Percentiles rank a stretch among this genome's conserved stretches.
Evolutionary conservation across 2,329 filamentous ascomycete genomes (phyloP).

Genomic region (Arthrinium puccinioides): DNA sequence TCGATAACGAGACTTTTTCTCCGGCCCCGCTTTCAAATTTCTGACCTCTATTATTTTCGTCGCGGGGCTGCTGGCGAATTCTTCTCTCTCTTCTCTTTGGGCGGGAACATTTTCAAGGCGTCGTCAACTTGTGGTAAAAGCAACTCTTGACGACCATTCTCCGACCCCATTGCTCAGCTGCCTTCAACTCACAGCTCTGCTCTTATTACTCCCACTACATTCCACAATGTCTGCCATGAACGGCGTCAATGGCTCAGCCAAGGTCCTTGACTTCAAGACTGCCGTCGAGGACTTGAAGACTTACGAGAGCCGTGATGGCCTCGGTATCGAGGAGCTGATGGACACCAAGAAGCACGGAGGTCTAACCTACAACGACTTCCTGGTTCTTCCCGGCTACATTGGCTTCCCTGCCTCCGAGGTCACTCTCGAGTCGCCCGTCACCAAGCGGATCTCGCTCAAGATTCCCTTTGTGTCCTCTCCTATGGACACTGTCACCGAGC

Average conservation of each 20-base stretch:
- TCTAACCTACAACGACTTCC: conserved; percentile 98
- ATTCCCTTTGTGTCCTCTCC: conserved; percentile 95
- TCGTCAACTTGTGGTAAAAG: conserved; percentile 21
- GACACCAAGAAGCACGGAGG: conserved; percentile 89
- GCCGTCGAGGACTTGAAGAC: conserved; percentile 77
- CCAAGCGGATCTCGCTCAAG: conserved; percentile 92
- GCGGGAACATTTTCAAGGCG: conserved; percentile 38
- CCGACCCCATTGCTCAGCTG: conserved; percentile 29
- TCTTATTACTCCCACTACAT: conserved; percentile 20
- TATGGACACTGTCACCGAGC: conserved; percentile 99
- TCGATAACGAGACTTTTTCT: no score
- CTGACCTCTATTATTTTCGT: no score
- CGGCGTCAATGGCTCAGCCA: conserved; percentile 47
- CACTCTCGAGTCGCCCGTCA: conserved; percentile 81
- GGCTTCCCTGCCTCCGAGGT: conserved; percentile 93
- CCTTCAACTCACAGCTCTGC: conserved; percentile 21
- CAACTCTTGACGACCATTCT: conserved; percentile 27
- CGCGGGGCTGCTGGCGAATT: no score
- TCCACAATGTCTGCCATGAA: conserved; percentile 53
- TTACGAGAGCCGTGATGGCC: conserved; percentile 76
- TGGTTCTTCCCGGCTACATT: conserved; percentile 94
- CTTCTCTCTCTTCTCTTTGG: conserved; percentile 41
- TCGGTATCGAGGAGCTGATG: conserved; percentile 78
- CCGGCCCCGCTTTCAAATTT: no score
- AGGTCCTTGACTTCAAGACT: conserved; percentile 64